These are phyloP conservation scores for Enterocytospora artemiae DNA, from an alignment of 371 early-diverging fungal species.

Conservation along the genomic window DNA sequence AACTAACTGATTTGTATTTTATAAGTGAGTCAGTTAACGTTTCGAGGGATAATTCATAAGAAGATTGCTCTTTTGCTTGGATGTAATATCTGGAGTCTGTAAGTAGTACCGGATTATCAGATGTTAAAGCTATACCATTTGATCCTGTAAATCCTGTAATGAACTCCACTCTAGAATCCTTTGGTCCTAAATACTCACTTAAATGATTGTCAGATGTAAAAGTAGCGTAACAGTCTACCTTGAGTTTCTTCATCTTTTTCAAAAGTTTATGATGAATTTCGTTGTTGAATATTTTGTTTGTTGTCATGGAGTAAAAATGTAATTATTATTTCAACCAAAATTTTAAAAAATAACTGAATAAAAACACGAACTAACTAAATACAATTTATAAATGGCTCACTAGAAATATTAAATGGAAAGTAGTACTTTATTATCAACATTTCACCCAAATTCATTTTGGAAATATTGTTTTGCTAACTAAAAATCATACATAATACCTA, in stretches of 20 bases:
- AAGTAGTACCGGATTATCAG: slow-evolving; percentile 68
- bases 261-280: background rate
- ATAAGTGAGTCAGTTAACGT: slow-evolving; percentile 28
- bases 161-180: slow-evolving; percentile 77
- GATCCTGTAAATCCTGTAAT: slow-evolving; percentile 93
- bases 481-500: too few relatives aligned
- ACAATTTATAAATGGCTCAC: too few relatives aligned
- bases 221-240: slow-evolving; percentile 43
- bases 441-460: too few relatives aligned
- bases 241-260: slow-evolving; percentile 14
- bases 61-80: slow-evolving; percentile 81
- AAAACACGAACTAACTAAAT: too few relatives aligned
- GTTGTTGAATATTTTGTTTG: too few relatives aligned
- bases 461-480: too few relatives aligned
- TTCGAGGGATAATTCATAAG: slow-evolving; percentile 8
- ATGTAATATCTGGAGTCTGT: slow-evolving; percentile 95
- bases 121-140: slow-evolving; percentile 73
- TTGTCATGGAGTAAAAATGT: too few relatives aligned
- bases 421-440: too few relatives aligned
- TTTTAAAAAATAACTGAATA: too few relatives aligned
- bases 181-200: slow-evolving; percentile 85
- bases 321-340: too few relatives aligned
- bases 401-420: too few relatives aligned
- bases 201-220: slow-evolving; percentile 52
- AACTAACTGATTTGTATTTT: slow-evolving; percentile 33